Base-by-base conservation (phyloP, 1,284 basidiomycete species). In the Leccinum subfulvum region DNA sequence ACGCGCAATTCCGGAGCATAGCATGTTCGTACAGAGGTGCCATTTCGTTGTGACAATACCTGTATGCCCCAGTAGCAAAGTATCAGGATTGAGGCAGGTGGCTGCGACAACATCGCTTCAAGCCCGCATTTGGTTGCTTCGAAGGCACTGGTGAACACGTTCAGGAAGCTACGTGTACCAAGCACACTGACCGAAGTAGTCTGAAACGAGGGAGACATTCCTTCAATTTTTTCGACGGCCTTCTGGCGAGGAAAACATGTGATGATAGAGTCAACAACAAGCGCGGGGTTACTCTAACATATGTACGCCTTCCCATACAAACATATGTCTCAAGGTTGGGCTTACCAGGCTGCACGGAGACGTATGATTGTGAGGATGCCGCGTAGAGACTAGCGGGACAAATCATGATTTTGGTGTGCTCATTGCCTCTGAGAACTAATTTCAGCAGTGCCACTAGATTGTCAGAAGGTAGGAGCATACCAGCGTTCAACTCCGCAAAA, bases 401-500 rank as follows among this genome's bases (percentile, higher is more conserved):
- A 52, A 23, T 76, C 71, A 73, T 35, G 69, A 71, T 60, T 76
- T 74, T 28, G 71, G 69, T 30, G 72, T 61, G 16, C 55, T 60
- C 74, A 76, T 76, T 37, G 75, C 73, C 65, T 74, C 73, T 76
- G 70, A 51, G 57, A 58, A 59, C 61, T 11, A 13, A 11, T 2
- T 3, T 64, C 28, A 63, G 44, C 33, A 30, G 30, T n/a, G n/a
- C 3, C 9, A 18, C 35, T 21, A 44, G 41, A 16, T 9, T 26
- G 10, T 4, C 1, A 28, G 37, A 39, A 37, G 33, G 21, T 54
- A 21, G 5, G 8, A n/a, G 80, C 88, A 66, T 66, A 94, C 93
- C 93, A 63, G 93, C 92, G 72, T 94, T 96, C 67, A 91, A 81
- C 75, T 96, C 94, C 59, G 92, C 91, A 76, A 97, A 98, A 60